Percentiles rank a stretch among this genome's conserved stretches.
Evolutionary conservation across 1,284 basidiomycete genomes (phyloP).

Genomic region (Coniophora puteana): DNA sequence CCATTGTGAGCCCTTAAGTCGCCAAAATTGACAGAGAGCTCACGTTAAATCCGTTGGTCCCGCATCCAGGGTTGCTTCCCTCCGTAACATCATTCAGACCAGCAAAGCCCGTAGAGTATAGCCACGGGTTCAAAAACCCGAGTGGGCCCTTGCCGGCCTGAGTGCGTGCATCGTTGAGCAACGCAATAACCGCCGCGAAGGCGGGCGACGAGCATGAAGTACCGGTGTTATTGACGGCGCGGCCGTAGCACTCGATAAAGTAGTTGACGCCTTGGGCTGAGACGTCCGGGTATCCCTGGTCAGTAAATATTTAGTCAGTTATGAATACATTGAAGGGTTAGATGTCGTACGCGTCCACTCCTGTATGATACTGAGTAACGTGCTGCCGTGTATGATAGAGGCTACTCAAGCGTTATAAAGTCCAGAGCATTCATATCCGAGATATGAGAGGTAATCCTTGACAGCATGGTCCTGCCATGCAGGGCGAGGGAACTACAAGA

Average conservation of each 20-base stretch:
- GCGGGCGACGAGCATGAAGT: conserved; percentile 60
- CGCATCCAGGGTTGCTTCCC: conserved; percentile 53
- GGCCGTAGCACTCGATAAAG: conserved; percentile 38
- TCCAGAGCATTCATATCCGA: conserved; percentile 46
- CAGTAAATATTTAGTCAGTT: background rate
- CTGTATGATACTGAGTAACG: background rate
- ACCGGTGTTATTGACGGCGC: conserved; percentile 39
- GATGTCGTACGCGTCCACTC: conserved; percentile 9
- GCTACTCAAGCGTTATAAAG: conserved; percentile 45
- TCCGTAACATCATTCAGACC: conserved; percentile 53
- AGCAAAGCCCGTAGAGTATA: conserved; percentile 40
- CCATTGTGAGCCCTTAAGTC: conserved; percentile 5
- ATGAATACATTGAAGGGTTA: background rate
- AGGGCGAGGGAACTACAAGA: conserved; percentile 46
- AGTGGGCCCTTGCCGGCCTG: conserved; percentile 41
- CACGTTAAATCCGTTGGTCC: conserved; percentile 48
- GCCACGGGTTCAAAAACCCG: conserved; percentile 60
- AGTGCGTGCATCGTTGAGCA: conserved; percentile 61
- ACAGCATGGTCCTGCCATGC: conserved; percentile 46
- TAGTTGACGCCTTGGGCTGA: conserved; percentile 51
- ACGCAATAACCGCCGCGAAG: conserved; percentile 50
- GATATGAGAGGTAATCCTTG: conserved; percentile 35
- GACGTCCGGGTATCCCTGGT: conserved; percentile 54
- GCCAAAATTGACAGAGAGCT: conserved; percentile 19
- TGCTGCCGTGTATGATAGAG: conserved; percentile 8